phyloP scores from a whole-genome alignment of 805 yeast genomes.

The Alloascoidea africana region DNA sequence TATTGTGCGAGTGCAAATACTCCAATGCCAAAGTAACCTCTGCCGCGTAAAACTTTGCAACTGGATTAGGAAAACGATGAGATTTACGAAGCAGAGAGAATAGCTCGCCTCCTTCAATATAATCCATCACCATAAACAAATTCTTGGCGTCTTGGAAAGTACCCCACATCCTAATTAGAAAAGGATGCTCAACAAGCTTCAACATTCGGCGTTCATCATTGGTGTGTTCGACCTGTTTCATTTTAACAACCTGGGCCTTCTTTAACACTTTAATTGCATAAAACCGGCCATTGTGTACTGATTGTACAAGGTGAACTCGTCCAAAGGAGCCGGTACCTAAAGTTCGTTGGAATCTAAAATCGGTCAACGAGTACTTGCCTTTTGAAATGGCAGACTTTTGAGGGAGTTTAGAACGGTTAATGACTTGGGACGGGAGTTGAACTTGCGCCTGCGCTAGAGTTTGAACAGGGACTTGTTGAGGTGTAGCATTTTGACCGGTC shows the following conservation, averaged over 20 bases:
- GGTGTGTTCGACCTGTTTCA: slow-evolving; percentile 95
- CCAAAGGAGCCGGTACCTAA: slow-evolving; percentile 96
- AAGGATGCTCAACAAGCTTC: slow-evolving; percentile 81
- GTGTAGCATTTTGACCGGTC: no score
- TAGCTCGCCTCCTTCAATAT: slow-evolving; percentile 92
- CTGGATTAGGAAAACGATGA: slow-evolving; percentile 89
- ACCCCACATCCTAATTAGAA: slow-evolving; percentile 93
- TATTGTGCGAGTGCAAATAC: slow-evolving; percentile 74
- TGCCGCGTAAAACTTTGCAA: slow-evolving; percentile 92
- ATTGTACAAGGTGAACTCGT: slow-evolving; percentile 81
- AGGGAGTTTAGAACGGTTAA: slow-evolving; percentile 7
- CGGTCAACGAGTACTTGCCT: slow-evolving; percentile 73
- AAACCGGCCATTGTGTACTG: slow-evolving; percentile 81
- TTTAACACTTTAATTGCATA: slow-evolving; percentile 88
- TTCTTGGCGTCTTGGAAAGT: slow-evolving; percentile 83
- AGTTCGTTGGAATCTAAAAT: slow-evolving; percentile 77
- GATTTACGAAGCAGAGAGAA: slow-evolving; percentile 78
- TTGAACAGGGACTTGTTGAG: no score
- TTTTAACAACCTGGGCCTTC: slow-evolving; percentile 78
- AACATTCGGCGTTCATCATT: slow-evolving; percentile 90
- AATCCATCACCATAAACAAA: slow-evolving; percentile 92
- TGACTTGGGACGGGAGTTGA: no score
- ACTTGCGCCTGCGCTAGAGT: no score
- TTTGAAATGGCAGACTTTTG: slow-evolving; percentile 33
- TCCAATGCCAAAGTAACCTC: slow-evolving; percentile 88